Evolutionary conservation across 805 yeast species (phyloP), one percentile per base, ranked within the genome.

Genomic region (Wickerhamomyces pijperi): DNA sequence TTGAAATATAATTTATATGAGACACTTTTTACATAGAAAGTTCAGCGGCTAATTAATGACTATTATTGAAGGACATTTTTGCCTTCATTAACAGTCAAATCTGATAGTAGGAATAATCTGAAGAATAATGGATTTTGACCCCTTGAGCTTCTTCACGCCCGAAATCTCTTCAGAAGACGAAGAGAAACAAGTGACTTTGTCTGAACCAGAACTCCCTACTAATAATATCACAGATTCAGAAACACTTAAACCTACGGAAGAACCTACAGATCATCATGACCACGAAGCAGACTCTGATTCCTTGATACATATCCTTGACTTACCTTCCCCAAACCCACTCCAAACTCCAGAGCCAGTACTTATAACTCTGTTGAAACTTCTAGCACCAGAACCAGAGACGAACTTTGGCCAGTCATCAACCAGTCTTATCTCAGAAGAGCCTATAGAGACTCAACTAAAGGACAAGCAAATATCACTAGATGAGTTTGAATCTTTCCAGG

Each of bases 231-330:
- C n/a, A n/a, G n/a, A n/a, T n/a, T n/a, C n/a, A n/a, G n/a, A n/a
- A n/a, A n/a, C n/a, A n/a, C n/a, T n/a, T n/a, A n/a, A n/a, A n/a
- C n/a, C n/a, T n/a, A n/a, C n/a, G n/a, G n/a, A n/a, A n/a, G n/a
- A n/a, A n/a, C n/a, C n/a, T n/a, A n/a, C n/a, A n/a, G n/a, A n/a
- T n/a, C n/a, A 36, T 8, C 32, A 35, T 5, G 41, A 35, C n/a
- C 40, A 29, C 13, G 38, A 41, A 9, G 39, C 28, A 5, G 54
- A 53, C 16, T 53, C 49, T 14, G 46, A 49, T 17, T 50, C 44
- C 2, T 68, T 70, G 0, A 46, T 78, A 1, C 79, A 76, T 41
- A 50, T 70, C 0, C 60, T 78, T 5, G 90, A 82, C 49, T 56
- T 82, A 3, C 90, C 92, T 0, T 48, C 56, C 3, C 45, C 72